Conservation (phyloP, 2,329 filamentous ascomycete species). For the Chaetomiaceae sp. region DNA sequence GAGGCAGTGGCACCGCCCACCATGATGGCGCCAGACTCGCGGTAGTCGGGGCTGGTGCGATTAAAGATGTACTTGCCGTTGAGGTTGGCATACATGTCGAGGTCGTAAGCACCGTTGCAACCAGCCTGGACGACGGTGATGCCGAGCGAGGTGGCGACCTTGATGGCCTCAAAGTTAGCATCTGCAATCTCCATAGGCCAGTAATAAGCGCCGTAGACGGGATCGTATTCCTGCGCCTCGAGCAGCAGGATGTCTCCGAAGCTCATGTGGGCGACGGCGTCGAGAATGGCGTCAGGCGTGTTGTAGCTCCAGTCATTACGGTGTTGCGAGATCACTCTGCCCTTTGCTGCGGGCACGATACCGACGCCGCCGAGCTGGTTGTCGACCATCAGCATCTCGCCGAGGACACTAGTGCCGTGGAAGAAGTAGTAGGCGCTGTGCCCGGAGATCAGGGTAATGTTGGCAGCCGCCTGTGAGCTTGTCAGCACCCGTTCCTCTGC, state of each 20-base stretch:
- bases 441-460: conserved; percentile 17
- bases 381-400: conserved; percentile 17
- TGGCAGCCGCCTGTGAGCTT: neutral
- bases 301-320: conserved; percentile 3
- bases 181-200: conserved; percentile 20
- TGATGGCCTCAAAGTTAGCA: conserved; percentile 17
- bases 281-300: conserved; percentile 16
- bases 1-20: conserved; percentile 10
- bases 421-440: neutral
- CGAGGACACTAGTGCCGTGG: conserved; percentile 14
- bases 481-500: neutral
- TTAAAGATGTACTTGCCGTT: conserved; percentile 13
- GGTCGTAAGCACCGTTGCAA: conserved; percentile 15
- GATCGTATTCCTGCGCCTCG: conserved; percentile 18
- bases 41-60: conserved; percentile 14
- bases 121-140: conserved; percentile 20
- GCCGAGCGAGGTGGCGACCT: conserved; percentile 11
- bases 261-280: conserved; percentile 11
- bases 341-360: conserved; percentile 14
- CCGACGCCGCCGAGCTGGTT: conserved; percentile 16
- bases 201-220: neutral
- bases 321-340: conserved; percentile 8
- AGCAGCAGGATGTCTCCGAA: conserved; percentile 19
- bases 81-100: conserved; percentile 15
- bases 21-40: conserved; percentile 21